phyloP scores from a whole-genome alignment of 768 basidiomycete species.

The Sistotremastrum niveocremeum region DNA sequence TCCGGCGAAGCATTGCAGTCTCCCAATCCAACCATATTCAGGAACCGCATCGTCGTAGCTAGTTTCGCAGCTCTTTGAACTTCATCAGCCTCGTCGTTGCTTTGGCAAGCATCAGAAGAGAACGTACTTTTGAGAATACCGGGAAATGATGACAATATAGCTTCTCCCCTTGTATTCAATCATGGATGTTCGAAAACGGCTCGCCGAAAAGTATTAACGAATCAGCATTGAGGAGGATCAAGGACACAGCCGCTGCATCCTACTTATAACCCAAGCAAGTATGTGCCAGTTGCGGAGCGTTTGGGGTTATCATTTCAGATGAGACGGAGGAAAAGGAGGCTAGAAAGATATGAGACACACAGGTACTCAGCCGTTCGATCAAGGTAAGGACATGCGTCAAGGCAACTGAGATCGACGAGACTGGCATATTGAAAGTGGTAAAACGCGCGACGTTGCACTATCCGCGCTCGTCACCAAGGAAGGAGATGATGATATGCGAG shows the following conservation, averaged over 20 bases:
- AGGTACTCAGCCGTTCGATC: too few species aligned
- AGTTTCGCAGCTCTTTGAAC: constrained; percentile 55
- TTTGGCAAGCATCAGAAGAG: neutral
- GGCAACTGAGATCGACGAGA: too few species aligned
- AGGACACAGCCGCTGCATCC: constrained; percentile 74
- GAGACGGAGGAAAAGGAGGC: too few species aligned
- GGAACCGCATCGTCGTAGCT: constrained; percentile 64
- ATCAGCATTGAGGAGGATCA: constrained; percentile 70
- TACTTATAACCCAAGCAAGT: constrained; percentile 18
- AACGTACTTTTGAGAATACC: constrained; percentile 44
- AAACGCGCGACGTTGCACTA: too few species aligned
- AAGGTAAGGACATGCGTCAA: too few species aligned
- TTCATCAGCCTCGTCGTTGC: constrained; percentile 31
- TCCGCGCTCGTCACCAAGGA: too few species aligned
- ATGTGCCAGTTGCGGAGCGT: too few species aligned
- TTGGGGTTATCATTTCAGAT: too few species aligned
- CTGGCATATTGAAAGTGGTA: too few species aligned
- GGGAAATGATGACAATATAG: constrained; percentile 84
- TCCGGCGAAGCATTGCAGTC: constrained; percentile 20
- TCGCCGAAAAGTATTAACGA: constrained; percentile 80
- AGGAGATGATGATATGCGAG: too few species aligned
- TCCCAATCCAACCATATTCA: constrained; percentile 60
- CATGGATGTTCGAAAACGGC: constrained; percentile 70
- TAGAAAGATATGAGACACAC: too few species aligned
- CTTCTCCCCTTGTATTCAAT: constrained; percentile 83